Evolutionary conservation across 495 filamentous ascomycete genomes (phyloP).

Genomic region (Penicillium salamii): DNA sequence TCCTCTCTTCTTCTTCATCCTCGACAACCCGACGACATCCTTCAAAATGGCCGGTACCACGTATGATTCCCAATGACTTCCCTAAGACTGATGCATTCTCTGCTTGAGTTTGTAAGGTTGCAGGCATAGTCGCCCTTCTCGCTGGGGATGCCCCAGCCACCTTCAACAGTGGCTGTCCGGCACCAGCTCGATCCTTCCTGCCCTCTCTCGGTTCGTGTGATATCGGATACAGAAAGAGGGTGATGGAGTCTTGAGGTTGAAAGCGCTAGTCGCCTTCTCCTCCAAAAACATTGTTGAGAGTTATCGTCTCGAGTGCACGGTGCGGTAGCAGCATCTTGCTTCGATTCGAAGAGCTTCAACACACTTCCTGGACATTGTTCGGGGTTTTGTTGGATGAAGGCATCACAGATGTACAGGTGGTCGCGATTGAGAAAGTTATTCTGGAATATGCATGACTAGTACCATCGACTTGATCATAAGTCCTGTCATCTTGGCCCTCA

Average conservation of each 20-base stretch:
- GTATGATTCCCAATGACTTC: conserved; percentile 55
- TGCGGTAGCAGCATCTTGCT: conserved; percentile 21
- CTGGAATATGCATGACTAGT: conserved; percentile 37
- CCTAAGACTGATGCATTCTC: conserved; percentile 39
- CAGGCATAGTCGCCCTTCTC: conserved; percentile 75
- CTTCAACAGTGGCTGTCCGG: conserved; percentile 36
- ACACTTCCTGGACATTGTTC: conserved; percentile 61
- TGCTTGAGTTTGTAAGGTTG: conserved; percentile 49
- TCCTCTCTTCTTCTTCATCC: conserved; percentile 30
- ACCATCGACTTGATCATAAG: conserved; percentile 8
- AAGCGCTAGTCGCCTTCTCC: conserved; percentile 63
- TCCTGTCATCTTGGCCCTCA: conserved; percentile 48
- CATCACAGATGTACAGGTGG: conserved; percentile 16
- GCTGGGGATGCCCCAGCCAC: conserved; percentile 58
- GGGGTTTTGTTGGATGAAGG: conserved; percentile 81
- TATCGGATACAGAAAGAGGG: conserved; percentile 48
- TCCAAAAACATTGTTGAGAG: conserved; percentile 76
- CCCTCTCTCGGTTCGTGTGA: conserved; percentile 42
- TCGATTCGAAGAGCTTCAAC: conserved; percentile 41
- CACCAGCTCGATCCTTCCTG: conserved; percentile 81
- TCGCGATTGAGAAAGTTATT: conserved; percentile 19
- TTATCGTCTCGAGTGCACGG: conserved; percentile 32
- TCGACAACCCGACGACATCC: conserved; percentile 43
- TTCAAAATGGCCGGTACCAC: conserved; percentile 55
- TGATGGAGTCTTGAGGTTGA: conserved; percentile 77